Base-by-base conservation (phyloP, 768 basidiomycete genomes). In the Galerina sulciceps region DNA sequence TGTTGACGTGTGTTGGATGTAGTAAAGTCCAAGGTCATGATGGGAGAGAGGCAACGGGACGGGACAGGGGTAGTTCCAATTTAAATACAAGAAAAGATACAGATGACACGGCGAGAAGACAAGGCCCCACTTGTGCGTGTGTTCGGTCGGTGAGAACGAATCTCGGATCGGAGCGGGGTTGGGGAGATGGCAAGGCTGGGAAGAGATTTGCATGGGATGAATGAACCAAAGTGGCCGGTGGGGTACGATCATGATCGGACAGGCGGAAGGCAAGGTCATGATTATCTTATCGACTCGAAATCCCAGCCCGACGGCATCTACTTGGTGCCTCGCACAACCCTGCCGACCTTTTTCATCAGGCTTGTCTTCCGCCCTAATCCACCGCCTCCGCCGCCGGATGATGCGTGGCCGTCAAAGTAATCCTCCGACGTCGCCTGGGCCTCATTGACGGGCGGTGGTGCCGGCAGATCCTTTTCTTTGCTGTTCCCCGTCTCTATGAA, bases 301-400 rank as follows among this genome's bases (percentile, higher is more conserved):
- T 31, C 49, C 34, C 23, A 15, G 37, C 13, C 6, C 18, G 23
- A 38, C 22, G 15, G 11, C 31, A 14, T 53, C 66, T 70, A 77
- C 68, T 75, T 76, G 60, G 77, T 77, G 3, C 86, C 84, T 58
- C 87, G 85, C 50, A 91, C 89, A 5, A 81, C 91, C 43, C 83
- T 81, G 62, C 88, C 88, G 55, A 93, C 84, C 71, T 89, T 92
- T 83, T 88, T 89, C 79, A 93, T 82, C 58, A 93, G 75, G 68
- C 90, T 91, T 1, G 88, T 81, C 81, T 87, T 93, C 67, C 91
- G 81, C 45, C 86, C 87, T 1, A 93, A 79, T 31, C 69, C 69
- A 14, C 57, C 57, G 14, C 69, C 69, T 15, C 57, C 58, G 20
- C 79, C 76, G 38, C 73, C 75, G 10, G 82, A 75, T 4, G 74